A percentile compares a stretch with the other conserved stretches of the same genome.
phyloP scores from a whole-genome alignment of 805 yeast genomes.

The Saturnispora galanensis region DNA sequence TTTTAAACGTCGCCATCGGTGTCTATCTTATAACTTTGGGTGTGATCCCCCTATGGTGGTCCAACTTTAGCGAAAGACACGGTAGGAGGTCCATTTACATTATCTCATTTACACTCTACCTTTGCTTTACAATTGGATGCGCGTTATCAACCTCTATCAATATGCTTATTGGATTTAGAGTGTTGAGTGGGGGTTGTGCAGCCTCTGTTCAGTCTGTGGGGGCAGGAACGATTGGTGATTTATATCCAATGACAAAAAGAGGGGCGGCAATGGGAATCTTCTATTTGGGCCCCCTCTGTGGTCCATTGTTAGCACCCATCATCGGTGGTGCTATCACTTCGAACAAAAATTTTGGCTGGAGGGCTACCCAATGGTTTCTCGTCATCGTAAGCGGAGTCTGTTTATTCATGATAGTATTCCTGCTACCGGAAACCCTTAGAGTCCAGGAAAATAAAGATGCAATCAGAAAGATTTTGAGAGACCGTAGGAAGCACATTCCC shows the following conservation, averaged over 20 bases:
- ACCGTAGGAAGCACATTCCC: conserved; percentile 21
- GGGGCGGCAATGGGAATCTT: conserved; percentile 74
- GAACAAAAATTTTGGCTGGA: conserved; percentile 63
- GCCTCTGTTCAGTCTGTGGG: conserved; percentile 86
- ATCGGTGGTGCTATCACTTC: conserved; percentile 63
- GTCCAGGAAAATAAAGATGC: conserved; percentile 50
- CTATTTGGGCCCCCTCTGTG: conserved; percentile 73
- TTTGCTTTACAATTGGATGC: conserved; percentile 63
- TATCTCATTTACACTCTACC: conserved; percentile 51
- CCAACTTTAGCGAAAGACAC: conserved; percentile 60
- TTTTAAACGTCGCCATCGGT: conserved; percentile 74
- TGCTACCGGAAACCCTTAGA: conserved; percentile 74
- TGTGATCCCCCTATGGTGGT: conserved; percentile 84
- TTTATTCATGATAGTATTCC: conserved; percentile 38
- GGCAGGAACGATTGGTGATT: conserved; percentile 78
- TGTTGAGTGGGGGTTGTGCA: conserved; percentile 68
- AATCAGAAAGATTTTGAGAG: conserved; percentile 36
- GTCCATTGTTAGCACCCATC: conserved; percentile 74
- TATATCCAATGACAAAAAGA: conserved; percentile 55
- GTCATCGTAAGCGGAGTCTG: conserved; percentile 55
- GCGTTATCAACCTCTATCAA: conserved; percentile 54
- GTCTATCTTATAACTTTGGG: conserved; percentile 67
- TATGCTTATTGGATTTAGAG: conserved; percentile 57
- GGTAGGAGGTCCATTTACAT: conserved; percentile 73
- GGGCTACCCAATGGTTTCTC: conserved; percentile 82